Base-by-base conservation (phyloP, 805 yeast genomes). In the Candida jianshihensis region DNA sequence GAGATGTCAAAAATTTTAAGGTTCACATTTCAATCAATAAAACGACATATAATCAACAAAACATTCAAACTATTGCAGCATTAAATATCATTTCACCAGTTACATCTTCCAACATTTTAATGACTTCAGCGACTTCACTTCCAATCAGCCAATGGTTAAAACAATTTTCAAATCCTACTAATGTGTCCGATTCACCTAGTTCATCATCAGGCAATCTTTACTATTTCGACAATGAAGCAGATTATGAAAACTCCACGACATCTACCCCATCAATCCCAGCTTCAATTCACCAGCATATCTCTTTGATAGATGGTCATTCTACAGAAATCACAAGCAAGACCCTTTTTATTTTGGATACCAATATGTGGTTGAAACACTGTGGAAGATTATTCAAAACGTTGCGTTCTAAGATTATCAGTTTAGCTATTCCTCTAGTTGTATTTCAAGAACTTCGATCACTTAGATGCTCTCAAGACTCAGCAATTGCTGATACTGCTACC, bases 321-420 rank as follows among this genome's bases (percentile, higher is more conserved):
- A 18, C 16, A 40, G 36, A 32, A 24, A 31, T 41, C 15, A 34
- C 32, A 11, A 20, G 15, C 12, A 38, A 41, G 17, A 77, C 85
- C 1, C 68, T 67, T 47, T 67, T 81, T 37, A 73, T 85, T 1
- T 62, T 83, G 38, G 94, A 83, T 57, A 82, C 92, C 2, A 82
- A 84, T 44, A 75, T 81, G 39, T 83, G 90, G 89, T 61, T 83
- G 44, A 80, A 82, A 48, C 89, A 81, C 50, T 81, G 88, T 54
- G 94, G 90, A 2, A 69, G 81, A 42, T 65, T 83, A 16, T 83
- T 70, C 60, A 83, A 83, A 53, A 75, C 85, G 47, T 71, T 81
- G 11, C 66, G 79, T 22, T 72, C 73, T 44, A 69, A 67, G 12
- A 71, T 81, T 3, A 67, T 83, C 41, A 74, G 69, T 42, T 61